phyloP scores from a whole-genome alignment of 805 yeast genomes.

The Tetrapisispora fleetii region DNA sequence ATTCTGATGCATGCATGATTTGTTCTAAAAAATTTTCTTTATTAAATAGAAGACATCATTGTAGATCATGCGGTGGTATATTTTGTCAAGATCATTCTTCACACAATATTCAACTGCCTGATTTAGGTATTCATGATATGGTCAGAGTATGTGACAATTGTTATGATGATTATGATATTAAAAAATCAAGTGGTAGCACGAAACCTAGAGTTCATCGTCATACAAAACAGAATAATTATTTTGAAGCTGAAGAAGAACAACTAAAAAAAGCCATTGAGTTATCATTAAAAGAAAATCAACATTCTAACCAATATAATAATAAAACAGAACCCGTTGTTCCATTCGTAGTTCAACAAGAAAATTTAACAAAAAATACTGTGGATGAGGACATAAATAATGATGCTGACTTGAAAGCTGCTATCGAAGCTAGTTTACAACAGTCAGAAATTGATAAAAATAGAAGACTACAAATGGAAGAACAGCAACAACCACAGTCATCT shows the following conservation, averaged over 20 bases:
- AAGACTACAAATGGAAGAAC: constrained; percentile 13
- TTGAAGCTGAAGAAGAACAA: constrained; percentile 56
- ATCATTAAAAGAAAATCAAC: constrained; percentile 49
- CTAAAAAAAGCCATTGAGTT: constrained; percentile 67
- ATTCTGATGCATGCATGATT: constrained; percentile 90
- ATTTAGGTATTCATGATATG: constrained; percentile 76
- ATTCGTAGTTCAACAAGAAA: constrained; percentile 3
- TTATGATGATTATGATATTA: constrained; percentile 45
- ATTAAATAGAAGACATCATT: constrained; percentile 88
- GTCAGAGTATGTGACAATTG: constrained; percentile 94
- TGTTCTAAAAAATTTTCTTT: constrained; percentile 74
- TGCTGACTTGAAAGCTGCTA: constrained; percentile 87
- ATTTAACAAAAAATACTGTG: not conserved
- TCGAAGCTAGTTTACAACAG: constrained; percentile 80
- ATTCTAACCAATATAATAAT: constrained; percentile 1
- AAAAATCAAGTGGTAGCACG: constrained; percentile 18
- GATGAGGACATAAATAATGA: constrained; percentile 45
- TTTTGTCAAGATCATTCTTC: constrained; percentile 81
- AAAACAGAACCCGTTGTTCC: constrained; percentile 23
- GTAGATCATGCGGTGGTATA: constrained; percentile 95
- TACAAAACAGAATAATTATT: constrained; percentile 16
- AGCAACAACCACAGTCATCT: constrained; percentile 6
- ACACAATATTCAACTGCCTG: constrained; percentile 59
- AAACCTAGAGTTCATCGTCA: constrained; percentile 8
- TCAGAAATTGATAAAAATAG: constrained; percentile 35